Percentiles rank a stretch among this genome's conserved stretches.
These are phyloP conservation scores for Ascomycota sp. DNA, from an alignment of 2,329 filamentous ascomycete species.

Conservation along the genomic window DNA sequence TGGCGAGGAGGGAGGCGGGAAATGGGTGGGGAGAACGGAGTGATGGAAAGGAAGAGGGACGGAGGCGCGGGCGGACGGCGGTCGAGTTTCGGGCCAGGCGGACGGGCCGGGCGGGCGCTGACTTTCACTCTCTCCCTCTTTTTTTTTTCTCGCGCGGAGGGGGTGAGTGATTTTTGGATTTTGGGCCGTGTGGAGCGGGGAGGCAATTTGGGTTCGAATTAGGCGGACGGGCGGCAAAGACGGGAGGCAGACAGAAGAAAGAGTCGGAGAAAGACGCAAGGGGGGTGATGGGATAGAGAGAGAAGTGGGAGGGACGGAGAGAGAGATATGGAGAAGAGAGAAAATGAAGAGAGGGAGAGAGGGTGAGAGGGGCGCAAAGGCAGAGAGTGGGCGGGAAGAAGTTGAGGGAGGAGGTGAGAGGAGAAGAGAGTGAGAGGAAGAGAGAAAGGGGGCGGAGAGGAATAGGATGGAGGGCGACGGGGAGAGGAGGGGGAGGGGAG, in stretches of 20 bases:
- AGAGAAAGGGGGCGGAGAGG: not conserved
- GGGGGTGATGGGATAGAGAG: not conserved
- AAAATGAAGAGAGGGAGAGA: not conserved
- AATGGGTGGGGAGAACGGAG: not conserved
- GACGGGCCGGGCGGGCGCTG: not conserved
- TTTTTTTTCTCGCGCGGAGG: no score
- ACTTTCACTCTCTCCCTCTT: no score
- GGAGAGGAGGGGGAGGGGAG: not conserved
- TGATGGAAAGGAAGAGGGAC: not conserved
- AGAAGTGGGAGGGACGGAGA: not conserved
- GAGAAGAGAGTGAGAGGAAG: not conserved
- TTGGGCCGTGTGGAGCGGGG: no score
- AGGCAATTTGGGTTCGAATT: no score
- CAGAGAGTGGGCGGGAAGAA: not conserved
- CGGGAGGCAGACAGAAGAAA: constrained; percentile 1
- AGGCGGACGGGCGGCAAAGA: not conserved
- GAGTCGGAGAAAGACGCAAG: constrained; percentile 1
- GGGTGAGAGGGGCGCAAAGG: not conserved
- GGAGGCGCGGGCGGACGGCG: constrained; percentile 3
- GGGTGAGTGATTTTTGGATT: no score
- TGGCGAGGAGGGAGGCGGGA: not conserved
- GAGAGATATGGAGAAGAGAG: not conserved
- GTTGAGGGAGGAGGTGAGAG: constrained; percentile 1
- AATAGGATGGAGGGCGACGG: not conserved
- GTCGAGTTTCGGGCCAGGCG: constrained; percentile 3